Percentiles rank a stretch among this genome's conserved stretches.
Evolutionary conservation across 1,284 basidiomycete species (phyloP).

Genomic region (Leccinum subspadiceum): DNA sequence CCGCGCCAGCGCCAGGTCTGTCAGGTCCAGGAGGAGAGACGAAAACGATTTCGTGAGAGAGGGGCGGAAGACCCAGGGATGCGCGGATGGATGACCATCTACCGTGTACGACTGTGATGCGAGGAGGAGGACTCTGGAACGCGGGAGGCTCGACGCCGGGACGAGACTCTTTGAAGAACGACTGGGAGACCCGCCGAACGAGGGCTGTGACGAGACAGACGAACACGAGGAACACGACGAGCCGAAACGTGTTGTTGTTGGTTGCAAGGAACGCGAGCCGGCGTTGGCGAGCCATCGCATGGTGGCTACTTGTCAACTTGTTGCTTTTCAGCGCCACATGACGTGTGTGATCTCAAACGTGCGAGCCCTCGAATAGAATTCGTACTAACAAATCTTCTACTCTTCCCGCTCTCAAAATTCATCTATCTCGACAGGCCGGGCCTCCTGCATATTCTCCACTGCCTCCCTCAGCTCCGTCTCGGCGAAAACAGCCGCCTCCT

Average conservation of each 20-base stretch:
- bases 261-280: slow-evolving; percentile 5
- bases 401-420: slow-evolving; percentile 27
- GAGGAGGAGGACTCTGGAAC: not conserved
- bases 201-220: slow-evolving; percentile 19
- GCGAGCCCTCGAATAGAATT: not conserved
- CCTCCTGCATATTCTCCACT: slow-evolving; percentile 62
- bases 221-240: slow-evolving; percentile 22
- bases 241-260: slow-evolving; percentile 11
- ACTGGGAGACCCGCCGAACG: slow-evolving; percentile 3
- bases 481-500: slow-evolving; percentile 65
- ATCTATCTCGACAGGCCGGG: slow-evolving; percentile 46
- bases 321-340: not conserved
- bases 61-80: slow-evolving; percentile 27
- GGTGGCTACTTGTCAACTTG: slow-evolving; percentile 3
- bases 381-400: not conserved
- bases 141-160: not conserved
- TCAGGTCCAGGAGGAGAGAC: not conserved
- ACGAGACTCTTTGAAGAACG: not conserved
- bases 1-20: not conserved
- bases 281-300: slow-evolving; percentile 25
- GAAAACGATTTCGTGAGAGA: slow-evolving; percentile 13
- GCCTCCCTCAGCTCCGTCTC: slow-evolving; percentile 71
- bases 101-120: slow-evolving; percentile 20
- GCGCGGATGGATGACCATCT: slow-evolving; percentile 32
- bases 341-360: not conserved